Conservation (phyloP, 1,284 basidiomycete genomes). For the Pyrrhoderma lamaoense region DNA sequence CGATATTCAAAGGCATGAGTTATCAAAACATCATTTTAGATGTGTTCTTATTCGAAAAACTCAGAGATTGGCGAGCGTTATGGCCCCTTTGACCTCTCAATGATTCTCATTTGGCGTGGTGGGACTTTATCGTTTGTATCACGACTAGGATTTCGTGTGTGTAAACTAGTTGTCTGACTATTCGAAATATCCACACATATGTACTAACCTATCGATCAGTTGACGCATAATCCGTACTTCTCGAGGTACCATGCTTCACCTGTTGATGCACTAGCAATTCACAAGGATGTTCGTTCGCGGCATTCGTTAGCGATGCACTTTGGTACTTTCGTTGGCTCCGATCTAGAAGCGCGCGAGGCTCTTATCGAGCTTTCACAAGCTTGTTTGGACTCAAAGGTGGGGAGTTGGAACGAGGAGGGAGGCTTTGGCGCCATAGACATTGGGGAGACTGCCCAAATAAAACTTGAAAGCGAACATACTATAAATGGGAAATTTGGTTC, state of each 20-base stretch:
- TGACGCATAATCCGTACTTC: conserved; percentile 23
- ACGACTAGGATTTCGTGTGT: conserved; percentile 25
- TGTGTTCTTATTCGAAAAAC: background rate
- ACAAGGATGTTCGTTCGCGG: conserved; percentile 27
- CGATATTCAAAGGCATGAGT: conserved; percentile 26
- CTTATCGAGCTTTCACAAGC: conserved; percentile 27
- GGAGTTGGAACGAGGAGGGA: conserved; percentile 28
- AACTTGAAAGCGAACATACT: background rate
- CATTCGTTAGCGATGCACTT: conserved; percentile 36
- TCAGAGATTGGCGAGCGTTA: conserved; percentile 29
- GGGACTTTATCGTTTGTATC: conserved; percentile 27
- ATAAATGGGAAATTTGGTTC: too few species aligned
- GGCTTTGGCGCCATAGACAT: conserved; percentile 29
- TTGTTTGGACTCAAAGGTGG: conserved; percentile 18
- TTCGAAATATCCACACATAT: background rate
- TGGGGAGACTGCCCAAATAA: conserved; percentile 24
- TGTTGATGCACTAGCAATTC: conserved; percentile 26
- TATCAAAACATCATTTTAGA: background rate
- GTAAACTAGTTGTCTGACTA: conserved; percentile 5
- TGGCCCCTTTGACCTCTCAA: conserved; percentile 29
- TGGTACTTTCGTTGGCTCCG: conserved; percentile 33
- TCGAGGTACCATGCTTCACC: conserved; percentile 27
- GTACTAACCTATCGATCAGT: conserved; percentile 8
- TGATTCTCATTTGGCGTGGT: conserved; percentile 32
- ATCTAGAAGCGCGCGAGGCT: conserved; percentile 31